Evolutionary conservation across 345 rosid species (phyloP).

Genomic region (Crucihimalaya himalaica): DNA sequence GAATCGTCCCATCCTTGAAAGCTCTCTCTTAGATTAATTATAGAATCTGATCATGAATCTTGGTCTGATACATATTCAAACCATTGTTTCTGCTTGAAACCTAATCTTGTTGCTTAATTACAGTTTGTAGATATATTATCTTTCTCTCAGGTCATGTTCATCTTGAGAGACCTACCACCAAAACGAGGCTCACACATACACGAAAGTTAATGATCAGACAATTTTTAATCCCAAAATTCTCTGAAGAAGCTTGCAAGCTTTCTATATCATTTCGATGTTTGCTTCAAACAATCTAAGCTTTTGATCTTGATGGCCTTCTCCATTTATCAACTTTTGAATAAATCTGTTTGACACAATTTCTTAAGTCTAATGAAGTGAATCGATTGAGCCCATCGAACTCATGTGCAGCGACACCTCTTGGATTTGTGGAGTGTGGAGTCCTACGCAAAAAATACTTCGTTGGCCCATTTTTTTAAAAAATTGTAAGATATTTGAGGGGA

Average conservation of each 20-base stretch:
- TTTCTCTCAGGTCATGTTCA: conserved; percentile 69
- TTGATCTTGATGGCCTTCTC: background rate
- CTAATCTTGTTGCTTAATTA: conserved; percentile 22
- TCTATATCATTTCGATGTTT: background rate
- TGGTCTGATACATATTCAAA: background rate
- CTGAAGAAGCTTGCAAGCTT: background rate
- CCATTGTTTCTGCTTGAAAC: background rate
- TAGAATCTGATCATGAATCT: background rate
- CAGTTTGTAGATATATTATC: conserved; percentile 93
- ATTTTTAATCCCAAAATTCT: background rate
- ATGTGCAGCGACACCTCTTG: too few relatives aligned
- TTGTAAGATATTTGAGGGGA: too few relatives aligned
- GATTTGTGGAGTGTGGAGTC: too few relatives aligned
- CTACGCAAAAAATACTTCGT: too few relatives aligned
- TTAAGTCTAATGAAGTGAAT: background rate
- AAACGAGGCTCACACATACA: conserved; percentile 49
- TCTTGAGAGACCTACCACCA: conserved; percentile 86
- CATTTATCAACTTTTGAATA: background rate
- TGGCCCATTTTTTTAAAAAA: too few relatives aligned
- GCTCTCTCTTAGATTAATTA: conserved; percentile 30
- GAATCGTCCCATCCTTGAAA: conserved; percentile 80
- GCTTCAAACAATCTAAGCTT: background rate
- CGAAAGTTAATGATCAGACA: background rate
- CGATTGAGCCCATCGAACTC: too few relatives aligned
- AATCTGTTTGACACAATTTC: background rate